phyloP scores from a whole-genome alignment of 805 yeast species.

The Lipomyces kockii region DNA sequence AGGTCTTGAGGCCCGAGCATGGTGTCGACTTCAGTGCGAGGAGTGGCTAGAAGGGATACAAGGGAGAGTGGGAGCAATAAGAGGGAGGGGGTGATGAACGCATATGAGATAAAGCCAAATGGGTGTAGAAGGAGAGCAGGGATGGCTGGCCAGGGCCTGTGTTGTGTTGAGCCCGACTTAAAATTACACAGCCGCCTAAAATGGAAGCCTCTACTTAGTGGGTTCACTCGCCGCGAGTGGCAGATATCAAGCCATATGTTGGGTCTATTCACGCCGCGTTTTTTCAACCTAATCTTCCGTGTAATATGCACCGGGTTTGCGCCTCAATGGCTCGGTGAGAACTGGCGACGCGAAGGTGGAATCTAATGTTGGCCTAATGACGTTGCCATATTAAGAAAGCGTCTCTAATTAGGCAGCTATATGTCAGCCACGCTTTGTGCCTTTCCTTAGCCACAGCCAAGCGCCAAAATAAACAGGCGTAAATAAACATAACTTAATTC shows the following conservation, averaged over 20 bases:
- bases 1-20: conserved; percentile 19
- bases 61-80: neutral
- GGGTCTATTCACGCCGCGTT: neutral
- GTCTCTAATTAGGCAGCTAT: neutral
- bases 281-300: rapidly evolving
- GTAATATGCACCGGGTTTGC: neutral
- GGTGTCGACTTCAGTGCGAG: neutral
- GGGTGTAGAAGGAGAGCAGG: neutral
- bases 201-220: neutral
- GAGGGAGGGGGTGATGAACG: neutral
- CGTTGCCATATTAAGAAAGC: neutral
- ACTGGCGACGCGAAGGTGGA: neutral
- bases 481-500: no score
- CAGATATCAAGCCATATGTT: neutral
- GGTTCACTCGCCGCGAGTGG: neutral
- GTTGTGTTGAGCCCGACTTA: neutral
- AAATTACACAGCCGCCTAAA: neutral
- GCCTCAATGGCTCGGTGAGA: neutral
- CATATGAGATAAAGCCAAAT: neutral
- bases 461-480: no score
- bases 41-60: neutral
- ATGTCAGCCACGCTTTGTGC: no score
- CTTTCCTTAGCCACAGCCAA: no score
- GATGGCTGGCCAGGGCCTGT: neutral
- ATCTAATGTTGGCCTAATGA: neutral